Conservation (phyloP, 306 rosid genomes). For the Ammopiptanthus mongolicus region DNA sequence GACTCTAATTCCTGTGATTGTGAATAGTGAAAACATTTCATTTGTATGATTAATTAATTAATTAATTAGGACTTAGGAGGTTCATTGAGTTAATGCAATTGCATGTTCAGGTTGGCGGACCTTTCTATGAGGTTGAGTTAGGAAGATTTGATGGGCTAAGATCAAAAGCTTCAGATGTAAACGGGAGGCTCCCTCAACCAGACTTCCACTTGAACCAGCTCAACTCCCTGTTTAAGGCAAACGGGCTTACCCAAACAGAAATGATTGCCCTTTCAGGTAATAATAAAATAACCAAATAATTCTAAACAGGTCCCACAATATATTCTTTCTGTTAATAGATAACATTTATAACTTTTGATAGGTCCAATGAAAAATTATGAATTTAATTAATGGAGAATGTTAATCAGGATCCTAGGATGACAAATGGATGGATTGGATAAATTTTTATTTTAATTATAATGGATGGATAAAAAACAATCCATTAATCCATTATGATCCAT, state of each 20-base stretch:
- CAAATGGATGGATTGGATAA: too few relatives aligned
- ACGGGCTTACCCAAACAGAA: constrained; percentile 60
- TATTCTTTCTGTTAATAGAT: constrained; percentile 7
- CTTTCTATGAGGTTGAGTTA: constrained; percentile 64
- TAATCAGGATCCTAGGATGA: too few relatives aligned
- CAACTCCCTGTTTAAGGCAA: constrained; percentile 45
- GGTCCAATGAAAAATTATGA: too few relatives aligned
- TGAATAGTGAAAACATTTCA: not conserved
- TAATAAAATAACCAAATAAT: not conserved
- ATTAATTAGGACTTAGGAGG: not conserved
- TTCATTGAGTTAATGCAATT: not conserved
- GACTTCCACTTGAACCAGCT: constrained; percentile 59
- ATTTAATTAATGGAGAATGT: too few relatives aligned
- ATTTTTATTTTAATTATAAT: too few relatives aligned
- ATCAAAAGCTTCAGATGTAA: constrained; percentile 53
- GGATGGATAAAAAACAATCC: too few relatives aligned
- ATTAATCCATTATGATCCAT: too few relatives aligned
- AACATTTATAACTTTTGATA: too few relatives aligned
- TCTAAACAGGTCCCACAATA: not conserved
- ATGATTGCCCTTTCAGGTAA: constrained; percentile 87
- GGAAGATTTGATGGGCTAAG: constrained; percentile 70
- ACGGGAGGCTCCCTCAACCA: constrained; percentile 61
- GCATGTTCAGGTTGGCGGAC: constrained; percentile 64
- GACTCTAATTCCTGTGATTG: not conserved
- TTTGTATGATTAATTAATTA: not conserved